Conservation (phyloP, 306 rosid species). For the Vigna mungo region DNA sequence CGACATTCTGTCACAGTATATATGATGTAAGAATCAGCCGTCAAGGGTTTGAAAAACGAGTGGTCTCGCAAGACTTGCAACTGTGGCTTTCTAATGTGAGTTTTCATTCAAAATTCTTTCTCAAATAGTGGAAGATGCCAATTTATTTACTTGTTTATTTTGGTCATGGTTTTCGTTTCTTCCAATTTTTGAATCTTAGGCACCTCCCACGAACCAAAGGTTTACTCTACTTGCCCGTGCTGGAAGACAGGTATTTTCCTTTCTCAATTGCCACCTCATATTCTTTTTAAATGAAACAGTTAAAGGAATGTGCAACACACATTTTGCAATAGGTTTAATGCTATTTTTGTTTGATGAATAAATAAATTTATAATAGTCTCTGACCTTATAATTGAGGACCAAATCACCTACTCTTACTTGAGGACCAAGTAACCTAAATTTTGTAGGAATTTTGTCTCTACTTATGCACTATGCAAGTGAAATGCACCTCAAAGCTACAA, state of each 20-base stretch:
- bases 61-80: slow-evolving; percentile 88
- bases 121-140: background rate
- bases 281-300: background rate
- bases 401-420: too few species aligned
- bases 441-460: too few species aligned
- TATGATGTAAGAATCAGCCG: slow-evolving; percentile 70
- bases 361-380: too few species aligned
- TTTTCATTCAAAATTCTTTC: slow-evolving; percentile 12
- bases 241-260: slow-evolving; percentile 78
- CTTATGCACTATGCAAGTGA: too few species aligned
- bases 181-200: slow-evolving; percentile 52
- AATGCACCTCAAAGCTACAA: too few species aligned
- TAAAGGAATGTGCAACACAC: background rate
- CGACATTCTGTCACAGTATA: slow-evolving; percentile 61
- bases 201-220: slow-evolving; percentile 71
- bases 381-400: too few species aligned
- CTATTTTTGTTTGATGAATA: too few species aligned
- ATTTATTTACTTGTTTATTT: background rate
- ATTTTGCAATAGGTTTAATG: background rate
- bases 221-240: slow-evolving; percentile 96
- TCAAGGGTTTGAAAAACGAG: slow-evolving; percentile 95
- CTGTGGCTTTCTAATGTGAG: slow-evolving; percentile 92
- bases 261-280: background rate
- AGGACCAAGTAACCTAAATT: too few species aligned
- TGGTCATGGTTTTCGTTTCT: background rate